A percentile compares a stretch with the other conserved stretches of the same genome.
phyloP scores from a whole-genome alignment of 257 asterid species.

The Thymus mandschuricus region DNA sequence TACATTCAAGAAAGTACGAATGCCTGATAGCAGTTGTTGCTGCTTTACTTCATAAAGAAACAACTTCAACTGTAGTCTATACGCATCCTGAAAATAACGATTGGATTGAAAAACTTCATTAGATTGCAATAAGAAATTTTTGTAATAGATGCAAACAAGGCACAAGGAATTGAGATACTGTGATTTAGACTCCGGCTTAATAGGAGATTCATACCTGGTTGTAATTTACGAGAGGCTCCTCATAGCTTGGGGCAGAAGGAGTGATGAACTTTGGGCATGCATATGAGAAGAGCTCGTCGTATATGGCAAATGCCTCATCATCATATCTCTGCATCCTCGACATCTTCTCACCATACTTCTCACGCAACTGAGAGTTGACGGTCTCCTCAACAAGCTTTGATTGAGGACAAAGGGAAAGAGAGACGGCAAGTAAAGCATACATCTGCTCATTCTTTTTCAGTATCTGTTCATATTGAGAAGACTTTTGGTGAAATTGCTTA shows the following conservation, averaged over 20 bases:
- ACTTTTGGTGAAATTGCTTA: conserved; percentile 94
- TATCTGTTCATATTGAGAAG: conserved; percentile 94
- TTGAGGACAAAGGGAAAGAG: conserved; percentile 92
- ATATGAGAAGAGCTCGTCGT: conserved; percentile 96
- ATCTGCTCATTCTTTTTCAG: conserved; percentile 97
- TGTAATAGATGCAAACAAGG: not conserved
- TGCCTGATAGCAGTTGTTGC: conserved; percentile 82
- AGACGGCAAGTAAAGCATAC: conserved; percentile 94
- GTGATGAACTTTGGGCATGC: conserved; percentile 99
- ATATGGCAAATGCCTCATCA: conserved; percentile 81
- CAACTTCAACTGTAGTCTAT: conserved; percentile 83
- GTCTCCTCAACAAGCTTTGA: conserved; percentile 88
- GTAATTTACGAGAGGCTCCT: conserved; percentile 97
- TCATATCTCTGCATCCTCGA: conserved; percentile 83
- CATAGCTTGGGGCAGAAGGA: conserved; percentile 91
- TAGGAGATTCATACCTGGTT: conserved; percentile 66
- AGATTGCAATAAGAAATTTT: not conserved
- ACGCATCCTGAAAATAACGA: conserved; percentile 67
- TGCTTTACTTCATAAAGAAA: conserved; percentile 95
- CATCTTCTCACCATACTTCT: conserved; percentile 96
- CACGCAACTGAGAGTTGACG: conserved; percentile 80
- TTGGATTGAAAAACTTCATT: conserved; percentile 37
- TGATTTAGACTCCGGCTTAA: not conserved
- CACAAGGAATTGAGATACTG: not conserved
- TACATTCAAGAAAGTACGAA: conserved; percentile 78